Conservation (phyloP, 2,329 filamentous ascomycete species). For the Hymenoscyphus fraxineus region DNA sequence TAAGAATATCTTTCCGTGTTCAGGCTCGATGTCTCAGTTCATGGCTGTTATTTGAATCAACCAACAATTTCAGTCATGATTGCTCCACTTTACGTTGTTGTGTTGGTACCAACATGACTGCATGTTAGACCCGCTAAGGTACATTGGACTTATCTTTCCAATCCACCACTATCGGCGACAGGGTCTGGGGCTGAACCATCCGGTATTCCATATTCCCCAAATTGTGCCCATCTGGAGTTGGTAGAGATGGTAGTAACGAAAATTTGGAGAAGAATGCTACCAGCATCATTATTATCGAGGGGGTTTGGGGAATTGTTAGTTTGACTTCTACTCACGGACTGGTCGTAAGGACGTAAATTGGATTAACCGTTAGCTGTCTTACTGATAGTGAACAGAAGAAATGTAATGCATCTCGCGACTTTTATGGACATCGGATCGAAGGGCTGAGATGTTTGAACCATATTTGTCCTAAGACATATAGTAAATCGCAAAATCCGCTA, state of each 20-base stretch:
- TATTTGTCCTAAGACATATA: constrained; percentile 2
- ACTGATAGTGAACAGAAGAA: not conserved
- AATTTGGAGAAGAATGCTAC: constrained; percentile 8
- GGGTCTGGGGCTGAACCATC: no score
- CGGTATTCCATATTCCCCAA: not conserved
- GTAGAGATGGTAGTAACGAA: constrained; percentile 6
- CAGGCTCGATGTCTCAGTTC: no score
- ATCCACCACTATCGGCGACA: no score
- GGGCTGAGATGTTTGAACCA: constrained; percentile 4
- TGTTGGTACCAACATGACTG: no score
- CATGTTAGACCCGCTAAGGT: no score
- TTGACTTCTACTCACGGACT: not conserved
- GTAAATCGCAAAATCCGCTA: not conserved
- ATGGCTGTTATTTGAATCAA: no score
- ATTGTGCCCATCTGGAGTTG: constrained; percentile 3
- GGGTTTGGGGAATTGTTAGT: constrained; percentile 1
- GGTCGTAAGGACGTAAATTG: constrained; percentile 8
- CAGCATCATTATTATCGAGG: not conserved
- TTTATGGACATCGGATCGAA: not conserved
- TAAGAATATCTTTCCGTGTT: no score
- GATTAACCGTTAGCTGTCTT: not conserved
- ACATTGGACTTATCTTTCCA: no score
- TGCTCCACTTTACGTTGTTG: no score
- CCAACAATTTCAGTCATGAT: no score
- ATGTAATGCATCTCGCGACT: not conserved